phyloP scores from a whole-genome alignment of 2,329 filamentous ascomycete species.

The Epichloe elymi region DNA sequence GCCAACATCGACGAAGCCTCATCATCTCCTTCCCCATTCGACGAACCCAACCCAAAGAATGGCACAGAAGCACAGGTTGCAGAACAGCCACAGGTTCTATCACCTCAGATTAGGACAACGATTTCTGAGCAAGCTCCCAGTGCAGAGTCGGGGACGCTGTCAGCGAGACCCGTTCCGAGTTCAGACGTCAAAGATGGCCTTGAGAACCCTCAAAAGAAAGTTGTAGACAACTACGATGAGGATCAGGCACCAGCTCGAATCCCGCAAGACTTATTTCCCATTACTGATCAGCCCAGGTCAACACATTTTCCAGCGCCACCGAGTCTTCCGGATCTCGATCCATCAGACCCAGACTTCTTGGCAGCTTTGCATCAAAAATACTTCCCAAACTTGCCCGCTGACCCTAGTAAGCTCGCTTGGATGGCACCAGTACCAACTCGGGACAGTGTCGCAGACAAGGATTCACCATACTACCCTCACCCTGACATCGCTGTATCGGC shows the following conservation, averaged over 20 bases:
- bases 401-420: slow-evolving; percentile 80
- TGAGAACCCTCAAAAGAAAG: slow-evolving; percentile 13
- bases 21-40: slow-evolving; percentile 29
- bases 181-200: neutral
- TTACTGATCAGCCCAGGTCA: slow-evolving; percentile 25
- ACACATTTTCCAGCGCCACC: slow-evolving; percentile 50
- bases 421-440: slow-evolving; percentile 61
- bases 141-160: neutral
- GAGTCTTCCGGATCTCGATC: slow-evolving; percentile 61
- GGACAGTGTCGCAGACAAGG: slow-evolving; percentile 49
- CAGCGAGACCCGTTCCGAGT: neutral
- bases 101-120: neutral
- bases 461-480: slow-evolving; percentile 71
- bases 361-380: slow-evolving; percentile 79
- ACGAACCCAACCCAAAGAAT: slow-evolving; percentile 10
- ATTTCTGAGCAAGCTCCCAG: neutral
- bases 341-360: slow-evolving; percentile 71
- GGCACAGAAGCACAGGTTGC: neutral
- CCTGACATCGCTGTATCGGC: slow-evolving; percentile 61
- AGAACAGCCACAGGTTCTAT: neutral
- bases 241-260: slow-evolving; percentile 28
- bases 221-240: slow-evolving; percentile 25
- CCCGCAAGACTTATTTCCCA: slow-evolving; percentile 28
- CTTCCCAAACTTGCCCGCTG: slow-evolving; percentile 76
- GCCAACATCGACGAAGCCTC: slow-evolving; percentile 57